Percentiles rank a stretch among this genome's conserved stretches.
Evolutionary conservation across 164 flowering plant genomes (phyloP).

Genomic region (Warburgia ugandensis): DNA sequence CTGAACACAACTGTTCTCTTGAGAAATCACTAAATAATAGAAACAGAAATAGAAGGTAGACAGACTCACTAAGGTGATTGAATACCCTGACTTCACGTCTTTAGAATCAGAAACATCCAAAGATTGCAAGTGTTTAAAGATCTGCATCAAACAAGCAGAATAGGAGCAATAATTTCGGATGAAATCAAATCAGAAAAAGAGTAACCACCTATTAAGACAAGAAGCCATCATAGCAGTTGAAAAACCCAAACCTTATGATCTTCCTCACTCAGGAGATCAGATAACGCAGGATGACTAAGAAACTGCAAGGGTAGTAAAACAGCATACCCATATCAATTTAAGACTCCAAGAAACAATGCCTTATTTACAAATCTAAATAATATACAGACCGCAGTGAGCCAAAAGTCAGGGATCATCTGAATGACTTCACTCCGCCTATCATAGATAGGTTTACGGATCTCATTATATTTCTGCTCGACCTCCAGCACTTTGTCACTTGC

Average conservation of each 20-base stretch:
- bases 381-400: constrained; percentile 84
- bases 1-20: not conserved
- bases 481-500: constrained; percentile 87
- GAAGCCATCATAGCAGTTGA: not conserved
- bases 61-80: constrained; percentile 74
- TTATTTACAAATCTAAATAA: not conserved
- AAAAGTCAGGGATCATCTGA: constrained; percentile 85
- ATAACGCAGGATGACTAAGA: constrained; percentile 78
- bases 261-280: constrained; percentile 64
- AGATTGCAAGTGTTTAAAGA: constrained; percentile 67
- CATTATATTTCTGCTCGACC: constrained; percentile 85
- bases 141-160: constrained; percentile 28
- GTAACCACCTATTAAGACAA: not conserved
- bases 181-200: not conserved
- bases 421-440: constrained; percentile 64
- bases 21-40: not conserved
- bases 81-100: constrained; percentile 78
- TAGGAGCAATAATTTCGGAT: not conserved
- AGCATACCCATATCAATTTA: constrained; percentile 5
- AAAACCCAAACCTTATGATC: constrained; percentile 65
- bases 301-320: constrained; percentile 39
- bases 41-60: not conserved
- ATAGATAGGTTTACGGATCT: constrained; percentile 71
- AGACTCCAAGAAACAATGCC: not conserved
- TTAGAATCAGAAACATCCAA: constrained; percentile 80